These are phyloP conservation scores for Alopecurus myosuroides DNA, from an alignment of 176 grass and related monocot genomes.

Conservation along the genomic window DNA sequence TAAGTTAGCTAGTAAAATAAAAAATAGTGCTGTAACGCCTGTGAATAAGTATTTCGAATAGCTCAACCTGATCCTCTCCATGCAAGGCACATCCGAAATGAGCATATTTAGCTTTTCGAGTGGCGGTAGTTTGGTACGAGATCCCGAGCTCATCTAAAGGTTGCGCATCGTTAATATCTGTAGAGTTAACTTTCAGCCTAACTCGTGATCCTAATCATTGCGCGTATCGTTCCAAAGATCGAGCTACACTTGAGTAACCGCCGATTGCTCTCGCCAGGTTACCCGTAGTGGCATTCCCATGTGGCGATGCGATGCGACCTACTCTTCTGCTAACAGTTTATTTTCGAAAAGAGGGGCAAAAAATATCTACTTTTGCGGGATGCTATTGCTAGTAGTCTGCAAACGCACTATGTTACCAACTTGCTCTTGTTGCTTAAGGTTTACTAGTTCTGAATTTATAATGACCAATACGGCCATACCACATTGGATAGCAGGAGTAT, in stretches of 20 bases:
- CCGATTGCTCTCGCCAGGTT: not conserved
- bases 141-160: not conserved
- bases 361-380: not conserved
- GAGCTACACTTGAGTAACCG: not conserved
- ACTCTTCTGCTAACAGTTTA: not conserved
- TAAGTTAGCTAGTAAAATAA: not conserved
- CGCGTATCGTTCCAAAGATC: not conserved
- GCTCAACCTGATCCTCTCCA: not conserved
- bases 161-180: not conserved
- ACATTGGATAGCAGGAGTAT: not conserved
- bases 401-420: not conserved
- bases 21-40: not conserved
- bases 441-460: not conserved
- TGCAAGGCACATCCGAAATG: not conserved
- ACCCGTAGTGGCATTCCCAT: not conserved
- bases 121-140: not conserved
- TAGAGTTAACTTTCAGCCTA: constrained; percentile 1
- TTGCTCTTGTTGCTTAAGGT: not conserved
- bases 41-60: not conserved
- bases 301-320: not conserved
- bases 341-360: too few relatives aligned
- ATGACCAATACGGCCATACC: not conserved
- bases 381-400: too few relatives aligned
- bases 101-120: not conserved
- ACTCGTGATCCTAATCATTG: constrained; percentile 17